These are phyloP conservation scores for Maudiozyma serrabonitensis DNA, from an alignment of 805 yeast species.

Conservation along the genomic window DNA sequence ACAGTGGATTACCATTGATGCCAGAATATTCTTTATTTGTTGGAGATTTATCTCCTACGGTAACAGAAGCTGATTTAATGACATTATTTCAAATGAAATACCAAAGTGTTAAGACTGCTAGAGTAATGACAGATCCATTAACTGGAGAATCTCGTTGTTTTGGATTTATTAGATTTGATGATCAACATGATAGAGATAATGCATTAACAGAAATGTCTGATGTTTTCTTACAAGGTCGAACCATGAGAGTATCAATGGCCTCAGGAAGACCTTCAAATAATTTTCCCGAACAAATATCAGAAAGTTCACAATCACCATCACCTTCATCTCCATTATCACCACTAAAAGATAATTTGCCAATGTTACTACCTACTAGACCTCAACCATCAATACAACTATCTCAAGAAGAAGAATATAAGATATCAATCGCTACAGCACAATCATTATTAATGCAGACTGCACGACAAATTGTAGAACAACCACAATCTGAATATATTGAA, in stretches of 20 bases:
- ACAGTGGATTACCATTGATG: slow-evolving; percentile 59
- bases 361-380: too few relatives aligned
- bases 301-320: too few relatives aligned
- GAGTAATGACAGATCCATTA: slow-evolving; percentile 81
- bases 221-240: slow-evolving; percentile 69
- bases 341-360: too few relatives aligned
- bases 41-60: slow-evolving; percentile 71
- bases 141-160: slow-evolving; percentile 70
- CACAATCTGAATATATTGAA: background rate
- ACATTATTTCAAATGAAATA: slow-evolving; percentile 61
- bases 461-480: background rate
- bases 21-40: slow-evolving; percentile 74
- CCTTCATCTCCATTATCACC: too few relatives aligned
- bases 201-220: slow-evolving; percentile 73
- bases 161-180: slow-evolving; percentile 70
- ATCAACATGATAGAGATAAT: slow-evolving; percentile 55
- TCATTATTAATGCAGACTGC: slow-evolving; percentile 5
- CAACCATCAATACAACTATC: background rate
- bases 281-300: too few relatives aligned
- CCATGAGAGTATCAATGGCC: slow-evolving; percentile 53
- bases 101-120: slow-evolving; percentile 61
- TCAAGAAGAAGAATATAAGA: background rate
- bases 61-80: slow-evolving; percentile 70
- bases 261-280: background rate
- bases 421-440: background rate